Conservation (phyloP, 1,139 yeast genomes). For the Candida sanyaensis region DNA sequence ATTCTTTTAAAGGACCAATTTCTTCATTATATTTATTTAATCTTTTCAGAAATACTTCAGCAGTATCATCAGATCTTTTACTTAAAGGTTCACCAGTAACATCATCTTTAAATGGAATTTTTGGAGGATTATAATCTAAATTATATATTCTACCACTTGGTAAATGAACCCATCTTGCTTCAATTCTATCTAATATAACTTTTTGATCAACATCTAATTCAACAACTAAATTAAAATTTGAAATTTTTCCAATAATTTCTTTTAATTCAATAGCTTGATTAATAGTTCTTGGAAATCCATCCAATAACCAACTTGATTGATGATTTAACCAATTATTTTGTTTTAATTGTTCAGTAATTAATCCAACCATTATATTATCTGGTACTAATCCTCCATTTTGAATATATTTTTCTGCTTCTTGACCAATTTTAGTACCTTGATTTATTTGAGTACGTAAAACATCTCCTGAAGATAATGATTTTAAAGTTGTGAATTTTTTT, state of each 20-base stretch:
- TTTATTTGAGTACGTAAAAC: conserved; percentile 69
- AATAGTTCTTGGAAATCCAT: conserved; percentile 87
- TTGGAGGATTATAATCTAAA: conserved; percentile 86
- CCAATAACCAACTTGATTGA: conserved; percentile 68
- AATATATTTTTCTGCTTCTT: conserved; percentile 57
- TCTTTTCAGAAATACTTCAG: conserved; percentile 66
- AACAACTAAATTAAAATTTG: conserved; percentile 69
- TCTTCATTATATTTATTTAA: conserved; percentile 61
- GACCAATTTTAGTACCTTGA: conserved; percentile 56
- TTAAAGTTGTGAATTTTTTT: conserved; percentile 49
- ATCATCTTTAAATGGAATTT: conserved; percentile 77
- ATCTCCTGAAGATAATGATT: conserved; percentile 82
- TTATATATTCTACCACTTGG: conserved; percentile 88
- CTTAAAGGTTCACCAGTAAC: conserved; percentile 82
- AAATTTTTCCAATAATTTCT: conserved; percentile 37
- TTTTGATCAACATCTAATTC: conserved; percentile 82
- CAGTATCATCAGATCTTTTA: conserved; percentile 80
- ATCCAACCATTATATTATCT: conserved; percentile 62
- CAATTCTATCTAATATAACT: conserved; percentile 77
- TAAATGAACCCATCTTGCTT: conserved; percentile 81
- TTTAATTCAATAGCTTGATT: conserved; percentile 69
- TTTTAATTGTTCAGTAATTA: conserved; percentile 55
- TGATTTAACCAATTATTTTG: conserved; percentile 47
- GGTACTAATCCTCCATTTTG: conserved; percentile 71
- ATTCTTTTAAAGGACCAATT: conserved; percentile 64